Base-by-base conservation (phyloP, 805 yeast genomes). In the Cyberlindnera subsufficiens region DNA sequence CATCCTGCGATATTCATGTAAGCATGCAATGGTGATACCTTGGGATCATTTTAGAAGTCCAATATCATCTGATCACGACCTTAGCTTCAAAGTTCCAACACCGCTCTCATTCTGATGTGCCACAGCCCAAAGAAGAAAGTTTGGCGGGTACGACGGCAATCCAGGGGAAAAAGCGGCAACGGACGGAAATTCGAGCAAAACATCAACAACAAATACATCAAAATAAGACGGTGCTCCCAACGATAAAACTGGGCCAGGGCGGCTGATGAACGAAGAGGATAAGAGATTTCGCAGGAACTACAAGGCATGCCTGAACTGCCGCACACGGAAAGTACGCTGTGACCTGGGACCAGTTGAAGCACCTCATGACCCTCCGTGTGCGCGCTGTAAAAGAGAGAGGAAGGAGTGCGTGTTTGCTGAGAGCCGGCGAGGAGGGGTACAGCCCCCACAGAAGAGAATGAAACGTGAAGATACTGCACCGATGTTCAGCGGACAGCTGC, bases 231-330 rank as follows among this genome's bases (percentile, higher is more conserved):
- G 14, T 6, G 3, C 18, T 7, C 35, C n/a, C 35, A 5, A 32
- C 16, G 25, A 13, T 10, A 15, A n/a, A 7, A 8, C 27, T 22
- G 27, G 22, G 15, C 18, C n/a, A 22, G 11, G 25, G 19, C 13
- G 40, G 34, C 27, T 22, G 16, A 30, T 20, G 15, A 35, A 29
- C 18, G 43, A 46, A 3, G 51, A 44, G 14, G 53, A 42, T 6
- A 53, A 45, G 37, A 36, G 37, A 7, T 47, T 39, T 42, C 46
- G 51, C 35, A 39, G 51, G 9, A 64, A 59, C 44, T 90, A 86
- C 60, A 74, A 78, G 48, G 97, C 97, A 1, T 90, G 98, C 55
- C 63, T 86, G 38, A 86, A 80, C 63, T 90, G 98, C 59, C 74
- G 96, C 15, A 76, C 80, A 6, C 74, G 95, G 34, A 91, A 90